Evolutionary conservation across 345 rosid species (phyloP), one percentile per base, ranked within the genome.

Genomic region (Citrus trifoliata): DNA sequence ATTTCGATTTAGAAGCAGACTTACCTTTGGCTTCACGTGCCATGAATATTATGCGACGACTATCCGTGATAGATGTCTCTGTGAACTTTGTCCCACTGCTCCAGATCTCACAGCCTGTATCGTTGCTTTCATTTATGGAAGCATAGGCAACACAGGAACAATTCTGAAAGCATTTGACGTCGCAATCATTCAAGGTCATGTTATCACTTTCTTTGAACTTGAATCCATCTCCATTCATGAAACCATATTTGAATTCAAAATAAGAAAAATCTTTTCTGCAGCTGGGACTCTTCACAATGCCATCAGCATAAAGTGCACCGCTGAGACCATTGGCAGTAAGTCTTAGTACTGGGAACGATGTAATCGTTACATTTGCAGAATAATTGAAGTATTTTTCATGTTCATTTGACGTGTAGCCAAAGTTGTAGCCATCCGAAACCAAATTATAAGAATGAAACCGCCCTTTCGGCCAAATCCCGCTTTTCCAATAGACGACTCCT

Each of bases 301-400:
- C 35, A 33, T 33, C 1, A 33, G 5, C 35, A 33, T 33, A 33
- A 33, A 33, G 5, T 33, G 37, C 62, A 51, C 53, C 61, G 0
- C 2, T 8, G 7, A 38, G 42, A 38, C 42, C 42, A 6, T 38
- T 2, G 10, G 42, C 37, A 38, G 42, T 38, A 7, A 38, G 7
- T 38, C 7, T 38, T 1, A 38, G 42, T 38, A 1, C 7, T 8
- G 42, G 42, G 0, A 38, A 8, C 10, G 65, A 22, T 22, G 30
- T 21, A n/a, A 56, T 19, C 6, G 13, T 10, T 35, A 28, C 53
- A 13, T 38, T 53, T 64, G 9, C 42, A 37, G 78, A 76, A 38
- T 74, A 84, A 18, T n/a, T 78, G 27, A 84, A 82, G 63, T 75
- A 84, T 0, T 25, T 62, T 73, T 80, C 89, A 38, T 42, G 76